phyloP scores from a whole-genome alignment of 2,329 filamentous ascomycete genomes.

The Phialophora chinensis region DNA sequence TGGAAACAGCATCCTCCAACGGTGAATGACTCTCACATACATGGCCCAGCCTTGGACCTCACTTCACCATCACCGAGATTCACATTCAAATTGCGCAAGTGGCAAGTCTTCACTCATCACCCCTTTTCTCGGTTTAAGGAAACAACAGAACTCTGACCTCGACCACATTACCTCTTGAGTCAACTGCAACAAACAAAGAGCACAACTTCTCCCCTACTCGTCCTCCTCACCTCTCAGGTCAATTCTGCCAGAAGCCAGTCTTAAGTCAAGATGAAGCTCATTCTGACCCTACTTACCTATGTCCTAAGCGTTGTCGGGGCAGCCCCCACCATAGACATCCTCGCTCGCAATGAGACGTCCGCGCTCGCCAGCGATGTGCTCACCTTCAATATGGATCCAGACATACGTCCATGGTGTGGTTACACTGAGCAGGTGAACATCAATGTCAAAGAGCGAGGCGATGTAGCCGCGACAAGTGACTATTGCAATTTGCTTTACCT shows the following conservation, averaged over 20 bases:
- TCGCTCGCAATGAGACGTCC: not conserved
- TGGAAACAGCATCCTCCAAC: not conserved
- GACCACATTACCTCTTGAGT: not conserved
- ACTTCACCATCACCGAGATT: not conserved
- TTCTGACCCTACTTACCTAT: not conserved
- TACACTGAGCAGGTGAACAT: slow-evolving; percentile 12
- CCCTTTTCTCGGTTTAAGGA: not conserved
- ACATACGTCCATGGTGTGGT: not conserved
- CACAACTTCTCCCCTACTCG: not conserved
- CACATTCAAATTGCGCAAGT: not conserved
- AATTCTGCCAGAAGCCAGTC: not conserved
- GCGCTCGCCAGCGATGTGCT: not conserved
- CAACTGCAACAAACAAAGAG: not conserved
- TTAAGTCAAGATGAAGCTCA: not conserved
- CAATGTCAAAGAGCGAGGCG: slow-evolving; percentile 13
- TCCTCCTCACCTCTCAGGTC: not conserved
- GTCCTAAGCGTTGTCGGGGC: not conserved
- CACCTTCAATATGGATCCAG: not conserved
- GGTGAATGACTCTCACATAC: not conserved
- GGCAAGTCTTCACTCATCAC: not conserved
- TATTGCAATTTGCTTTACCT: slow-evolving; percentile 6
- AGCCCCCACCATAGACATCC: not conserved
- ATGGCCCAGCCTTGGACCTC: not conserved
- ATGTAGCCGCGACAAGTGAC: slow-evolving; percentile 1
- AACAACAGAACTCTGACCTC: not conserved